Conservation (phyloP, 2,329 filamentous ascomycete genomes). For the Thelonectria blattea region DNA sequence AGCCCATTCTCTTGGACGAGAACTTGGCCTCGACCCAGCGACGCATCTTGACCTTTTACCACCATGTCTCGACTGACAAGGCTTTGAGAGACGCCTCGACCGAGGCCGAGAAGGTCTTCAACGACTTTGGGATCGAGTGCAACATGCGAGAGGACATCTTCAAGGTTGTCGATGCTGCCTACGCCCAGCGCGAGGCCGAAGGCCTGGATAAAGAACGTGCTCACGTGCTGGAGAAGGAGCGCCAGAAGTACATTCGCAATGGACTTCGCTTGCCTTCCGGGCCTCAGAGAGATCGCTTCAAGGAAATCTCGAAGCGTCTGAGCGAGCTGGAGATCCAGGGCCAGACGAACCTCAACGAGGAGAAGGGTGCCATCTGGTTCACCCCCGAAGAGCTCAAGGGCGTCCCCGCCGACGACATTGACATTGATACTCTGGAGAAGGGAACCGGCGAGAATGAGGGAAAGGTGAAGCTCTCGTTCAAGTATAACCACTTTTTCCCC, state of each 20-base stretch:
- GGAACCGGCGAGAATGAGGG: conserved; percentile 75
- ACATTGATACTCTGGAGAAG: conserved; percentile 69
- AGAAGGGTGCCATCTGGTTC: conserved; percentile 82
- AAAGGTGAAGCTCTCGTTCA: conserved; percentile 78
- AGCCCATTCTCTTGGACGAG: conserved; percentile 76
- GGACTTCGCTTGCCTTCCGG: conserved; percentile 75
- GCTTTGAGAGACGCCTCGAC: conserved; percentile 76
- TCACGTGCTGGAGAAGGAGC: conserved; percentile 77
- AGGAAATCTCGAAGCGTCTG: conserved; percentile 83
- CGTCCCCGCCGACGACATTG: conserved; percentile 73
- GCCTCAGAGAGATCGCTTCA: conserved; percentile 77
- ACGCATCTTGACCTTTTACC: conserved; percentile 79
- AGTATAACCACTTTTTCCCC: conserved; percentile 83
- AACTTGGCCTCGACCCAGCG: conserved; percentile 65
- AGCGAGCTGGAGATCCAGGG: conserved; percentile 77
- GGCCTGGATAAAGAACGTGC: conserved; percentile 71
- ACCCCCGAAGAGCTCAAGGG: conserved; percentile 75
- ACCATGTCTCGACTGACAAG: conserved; percentile 74
- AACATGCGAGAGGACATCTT: conserved; percentile 85
- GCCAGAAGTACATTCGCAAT: conserved; percentile 78
- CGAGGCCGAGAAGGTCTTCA: conserved; percentile 76
- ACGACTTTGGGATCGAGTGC: conserved; percentile 79
- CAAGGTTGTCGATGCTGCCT: conserved; percentile 65
- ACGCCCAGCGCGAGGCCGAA: conserved; percentile 57
- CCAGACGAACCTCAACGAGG: conserved; percentile 82